Base-by-base conservation (phyloP, 495 filamentous ascomycete species). In the Bacidia rubella region DNA sequence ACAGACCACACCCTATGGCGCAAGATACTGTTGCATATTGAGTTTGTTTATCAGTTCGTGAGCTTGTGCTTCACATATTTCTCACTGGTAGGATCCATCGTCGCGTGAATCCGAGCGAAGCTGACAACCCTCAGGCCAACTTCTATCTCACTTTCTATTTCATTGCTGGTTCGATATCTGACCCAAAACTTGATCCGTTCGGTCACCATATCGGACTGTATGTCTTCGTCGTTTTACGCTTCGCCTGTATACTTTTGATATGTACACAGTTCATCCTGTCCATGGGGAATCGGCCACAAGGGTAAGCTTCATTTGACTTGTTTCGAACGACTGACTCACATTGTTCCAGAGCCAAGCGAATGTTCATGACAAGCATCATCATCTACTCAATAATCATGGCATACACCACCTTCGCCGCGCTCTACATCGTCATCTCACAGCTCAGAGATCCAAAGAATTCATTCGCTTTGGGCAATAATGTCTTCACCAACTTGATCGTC, bases 71-170 rank as follows among this genome's bases (percentile, higher is more conserved):
- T 99, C 70, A 99, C 93, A 32, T 99, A 86, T 70, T 95, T 99
- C 69, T 95, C 92, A 12, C 79, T 99, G 53, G 80, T 78, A 62
- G 56, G 71, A 68, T 10, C 21, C 24, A 10, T 23, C 32, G 29
- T n/a, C 46, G 49, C 2, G 49, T 42, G 53, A 51, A 47, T 23
- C 29, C 22, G 26, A 11, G 32, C 5, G 23, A 25, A 27, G 46
- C 53, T 46, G 38, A 47, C 24, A 49, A 19, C 0, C 20, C 15
- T 29, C 23, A 81, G 78, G 90, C 92, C 60, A 99, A 99, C 67
- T 99, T 97, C 70, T 99, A 97, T 64, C 79, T 99, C 48, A 92
- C 88, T 56, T 99, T 99, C 67, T 97, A 88, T 76, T 97, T 97
- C 74, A 87, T 97, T 62, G 88, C 89, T 43, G 93, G 93, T 38